phyloP scores from a whole-genome alignment of 2,329 filamentous ascomycete species.

The Pseudogymnoascus sp. region DNA sequence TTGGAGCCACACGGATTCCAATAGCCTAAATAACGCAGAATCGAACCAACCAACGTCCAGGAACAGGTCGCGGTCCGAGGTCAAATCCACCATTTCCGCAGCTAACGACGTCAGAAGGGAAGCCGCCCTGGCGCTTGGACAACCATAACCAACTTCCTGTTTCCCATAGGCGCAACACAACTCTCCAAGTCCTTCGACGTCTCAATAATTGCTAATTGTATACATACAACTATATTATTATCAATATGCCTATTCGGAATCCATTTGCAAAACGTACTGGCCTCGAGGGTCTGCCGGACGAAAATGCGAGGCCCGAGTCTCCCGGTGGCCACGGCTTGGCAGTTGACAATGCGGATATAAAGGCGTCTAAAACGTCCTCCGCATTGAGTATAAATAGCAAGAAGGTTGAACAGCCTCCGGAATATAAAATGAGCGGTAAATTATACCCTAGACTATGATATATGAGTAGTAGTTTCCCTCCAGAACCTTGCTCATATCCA shows the following conservation, averaged over 20 bases:
- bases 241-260: slow-evolving; percentile 63
- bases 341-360: slow-evolving; percentile 56
- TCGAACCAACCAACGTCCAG: background rate
- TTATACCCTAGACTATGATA: slow-evolving; percentile 17
- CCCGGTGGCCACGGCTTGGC: slow-evolving; percentile 41
- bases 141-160: slow-evolving; percentile 4
- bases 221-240: slow-evolving; percentile 3
- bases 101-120: slow-evolving; percentile 4
- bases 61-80: background rate
- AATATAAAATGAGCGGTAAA: slow-evolving; percentile 77
- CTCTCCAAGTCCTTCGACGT: background rate
- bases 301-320: slow-evolving; percentile 42
- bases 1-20: background rate
- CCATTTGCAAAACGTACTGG: slow-evolving; percentile 58
- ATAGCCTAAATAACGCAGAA: background rate
- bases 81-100: background rate
- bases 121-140: background rate
- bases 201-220: background rate
- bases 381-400: slow-evolving; percentile 55
- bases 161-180: background rate
- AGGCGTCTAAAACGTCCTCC: slow-evolving; percentile 55
- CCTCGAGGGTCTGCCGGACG: slow-evolving; percentile 33
- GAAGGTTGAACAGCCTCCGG: slow-evolving; percentile 50
- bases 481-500: slow-evolving; percentile 22
- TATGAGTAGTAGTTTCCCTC: slow-evolving; percentile 14